These are phyloP conservation scores for Sugiyamaella sp. DNA, from an alignment of 1,139 yeast species.

Conservation along the genomic window DNA sequence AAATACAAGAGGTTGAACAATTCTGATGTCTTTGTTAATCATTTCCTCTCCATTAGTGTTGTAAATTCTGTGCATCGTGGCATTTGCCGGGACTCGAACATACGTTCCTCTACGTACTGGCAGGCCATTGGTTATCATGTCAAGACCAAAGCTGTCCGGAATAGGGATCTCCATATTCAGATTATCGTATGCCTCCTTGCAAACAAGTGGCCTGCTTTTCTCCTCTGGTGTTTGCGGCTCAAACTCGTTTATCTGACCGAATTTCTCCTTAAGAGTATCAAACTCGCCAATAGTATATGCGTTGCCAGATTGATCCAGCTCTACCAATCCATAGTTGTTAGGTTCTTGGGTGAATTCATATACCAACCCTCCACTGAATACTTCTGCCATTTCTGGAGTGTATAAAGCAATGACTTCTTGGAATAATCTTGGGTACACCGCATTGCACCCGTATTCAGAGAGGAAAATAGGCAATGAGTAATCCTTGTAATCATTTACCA, in stretches of 20 bases:
- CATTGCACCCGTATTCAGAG: slow-evolving; percentile 95
- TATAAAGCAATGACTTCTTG: slow-evolving; percentile 64
- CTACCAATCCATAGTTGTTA: slow-evolving; percentile 86
- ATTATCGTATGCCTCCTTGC: slow-evolving; percentile 38
- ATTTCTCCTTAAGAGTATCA: slow-evolving; percentile 36
- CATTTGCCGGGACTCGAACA: slow-evolving; percentile 44
- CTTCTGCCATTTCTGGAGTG: slow-evolving; percentile 52
- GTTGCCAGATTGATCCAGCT: slow-evolving; percentile 58
- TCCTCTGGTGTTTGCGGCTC: slow-evolving; percentile 23
- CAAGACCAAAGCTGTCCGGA: slow-evolving; percentile 36
- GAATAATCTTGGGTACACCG: slow-evolving; percentile 75
- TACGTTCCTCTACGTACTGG: slow-evolving; percentile 47
- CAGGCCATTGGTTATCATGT: slow-evolving; percentile 36
- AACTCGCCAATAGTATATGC: slow-evolving; percentile 43
- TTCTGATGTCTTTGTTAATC: slow-evolving; percentile 46
- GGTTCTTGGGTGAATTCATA: slow-evolving; percentile 90
- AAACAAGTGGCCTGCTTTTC: slow-evolving; percentile 30
- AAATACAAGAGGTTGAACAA: slow-evolving; percentile 14
- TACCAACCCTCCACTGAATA: slow-evolving; percentile 83
- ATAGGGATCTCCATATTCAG: slow-evolving; percentile 35
- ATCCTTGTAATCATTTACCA: slow-evolving; percentile 60
- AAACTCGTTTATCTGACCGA: slow-evolving; percentile 20
- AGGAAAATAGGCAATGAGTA: slow-evolving; percentile 80
- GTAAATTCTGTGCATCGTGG: slow-evolving; percentile 50
- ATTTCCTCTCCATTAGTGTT: slow-evolving; percentile 57